Conservation (phyloP, 192 early-diverging fungal species). For the Mortierella antarctica region DNA sequence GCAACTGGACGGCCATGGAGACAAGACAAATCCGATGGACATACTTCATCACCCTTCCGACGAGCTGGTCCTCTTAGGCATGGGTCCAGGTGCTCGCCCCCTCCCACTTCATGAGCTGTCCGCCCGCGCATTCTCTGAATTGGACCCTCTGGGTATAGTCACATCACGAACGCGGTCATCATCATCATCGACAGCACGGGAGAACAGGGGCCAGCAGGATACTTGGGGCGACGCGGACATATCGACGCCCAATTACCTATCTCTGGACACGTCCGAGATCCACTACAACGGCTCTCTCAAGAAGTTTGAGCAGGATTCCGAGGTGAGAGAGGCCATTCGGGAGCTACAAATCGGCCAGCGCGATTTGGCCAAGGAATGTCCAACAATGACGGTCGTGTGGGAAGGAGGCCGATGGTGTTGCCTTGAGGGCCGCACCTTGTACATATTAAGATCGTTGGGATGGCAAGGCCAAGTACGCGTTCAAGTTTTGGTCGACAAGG, state of each 20-base stretch:
- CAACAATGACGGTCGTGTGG: constrained; percentile 51
- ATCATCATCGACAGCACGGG: constrained; percentile 7
- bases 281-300: constrained; percentile 40
- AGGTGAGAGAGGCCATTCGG: constrained; percentile 23
- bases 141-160: constrained; percentile 1
- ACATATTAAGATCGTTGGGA: constrained; percentile 36
- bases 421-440: constrained; percentile 46
- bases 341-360: constrained; percentile 21
- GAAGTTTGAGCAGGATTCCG: constrained; percentile 25
- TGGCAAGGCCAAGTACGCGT: constrained; percentile 48
- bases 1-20: neutral
- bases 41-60: constrained; percentile 27
- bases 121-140: neutral
- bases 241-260: constrained; percentile 24
- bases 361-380: constrained; percentile 51
- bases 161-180: neutral
- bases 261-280: constrained; percentile 32
- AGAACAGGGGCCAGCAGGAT: constrained; percentile 1
- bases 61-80: constrained; percentile 36
- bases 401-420: constrained; percentile 51
- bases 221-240: constrained; percentile 9
- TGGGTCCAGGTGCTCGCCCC: constrained; percentile 19
- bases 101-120: constrained; percentile 19
- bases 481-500: constrained; percentile 42
- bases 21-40: neutral